Percentiles rank a stretch among this genome's conserved stretches.
Evolutionary conservation across 768 basidiomycete genomes (phyloP).

Genomic region (Pleurotus cornucopiae): DNA sequence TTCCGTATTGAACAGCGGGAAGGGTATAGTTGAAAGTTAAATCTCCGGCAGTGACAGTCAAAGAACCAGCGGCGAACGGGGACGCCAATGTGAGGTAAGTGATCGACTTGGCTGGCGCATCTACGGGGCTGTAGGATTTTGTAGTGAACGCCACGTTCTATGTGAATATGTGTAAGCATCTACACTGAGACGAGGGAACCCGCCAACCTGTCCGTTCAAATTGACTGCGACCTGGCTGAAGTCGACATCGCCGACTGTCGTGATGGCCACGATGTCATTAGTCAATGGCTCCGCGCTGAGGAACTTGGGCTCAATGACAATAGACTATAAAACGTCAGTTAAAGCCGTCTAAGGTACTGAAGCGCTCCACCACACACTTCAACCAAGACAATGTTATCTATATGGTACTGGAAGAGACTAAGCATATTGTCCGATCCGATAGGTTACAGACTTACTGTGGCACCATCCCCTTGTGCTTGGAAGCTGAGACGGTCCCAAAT

Average conservation of each 20-base stretch:
- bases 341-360: no score
- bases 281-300: slow-evolving; percentile 49
- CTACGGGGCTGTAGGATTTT: slow-evolving; percentile 35
- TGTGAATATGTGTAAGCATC: not conserved
- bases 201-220: slow-evolving; percentile 33
- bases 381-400: slow-evolving; percentile 47
- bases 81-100: slow-evolving; percentile 43
- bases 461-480: slow-evolving; percentile 44
- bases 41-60: slow-evolving; percentile 37
- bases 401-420: slow-evolving; percentile 31
- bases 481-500: slow-evolving; percentile 49
- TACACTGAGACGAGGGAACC: not conserved
- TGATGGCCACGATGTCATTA: slow-evolving; percentile 44
- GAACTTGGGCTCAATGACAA: slow-evolving; percentile 42
- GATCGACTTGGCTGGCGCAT: slow-evolving; percentile 42
- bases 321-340: slow-evolving; percentile 21
- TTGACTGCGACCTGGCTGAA: slow-evolving; percentile 31
- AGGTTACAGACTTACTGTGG: slow-evolving; percentile 22
- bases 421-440: not conserved
- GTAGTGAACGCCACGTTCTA: slow-evolving; percentile 31
- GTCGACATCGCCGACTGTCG: slow-evolving; percentile 43
- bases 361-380: slow-evolving; percentile 28
- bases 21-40: slow-evolving; percentile 36
- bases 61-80: slow-evolving; percentile 34
- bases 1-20: slow-evolving; percentile 38